Evolutionary conservation across 257 asterid species (phyloP), one percentile per base, ranked within the genome.

Genomic region (Ilex asprella): DNA sequence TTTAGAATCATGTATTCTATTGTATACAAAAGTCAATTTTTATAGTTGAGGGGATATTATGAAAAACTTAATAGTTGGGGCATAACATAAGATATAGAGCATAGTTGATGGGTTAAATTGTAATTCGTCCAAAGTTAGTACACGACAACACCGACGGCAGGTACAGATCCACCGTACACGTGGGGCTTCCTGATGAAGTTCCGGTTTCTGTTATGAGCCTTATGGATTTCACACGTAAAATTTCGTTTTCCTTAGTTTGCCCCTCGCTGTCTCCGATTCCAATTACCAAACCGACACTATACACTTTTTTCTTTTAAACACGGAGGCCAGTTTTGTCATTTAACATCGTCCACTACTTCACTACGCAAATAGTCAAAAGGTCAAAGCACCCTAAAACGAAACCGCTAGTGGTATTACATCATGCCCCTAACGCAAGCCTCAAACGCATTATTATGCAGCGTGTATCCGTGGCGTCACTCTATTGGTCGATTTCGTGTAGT

Each of bases 121-220:
- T 30, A 47, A 55, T 27, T 14, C 46, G 29, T 7, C 62, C 15
- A 30, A 15, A 46, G 6, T 47, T 49, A 43, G 82, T 81, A 74
- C 56, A 75, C 63, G 80, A 82, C 88, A 79, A 73, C 70, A 55
- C 78, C 78, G 81, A 73, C 82, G 78, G 74, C 73, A 71, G 76
- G 67, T 65, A 62, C 44, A 70, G 61, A 57, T 59, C 56, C 66
- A 51, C 35, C 58, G 69, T 73, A 73, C 70, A 43, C 35, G 61
- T 73, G 86, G 83, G 75, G 2, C 83, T 81, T 66, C 0, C 35
- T 11, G 39, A 63, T 49, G 47, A 71, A 59, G 73, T 73, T 52
- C 60, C 63, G 73, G 69, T 71, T 76, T 67, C 67, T 66, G 71
- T 73, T 69, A 66, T 70, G 52, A 1, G 27, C 27, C 27, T 21